Evolutionary conservation across 2,329 filamentous ascomycete genomes (phyloP).

Genomic region (Blastomyces parvus): DNA sequence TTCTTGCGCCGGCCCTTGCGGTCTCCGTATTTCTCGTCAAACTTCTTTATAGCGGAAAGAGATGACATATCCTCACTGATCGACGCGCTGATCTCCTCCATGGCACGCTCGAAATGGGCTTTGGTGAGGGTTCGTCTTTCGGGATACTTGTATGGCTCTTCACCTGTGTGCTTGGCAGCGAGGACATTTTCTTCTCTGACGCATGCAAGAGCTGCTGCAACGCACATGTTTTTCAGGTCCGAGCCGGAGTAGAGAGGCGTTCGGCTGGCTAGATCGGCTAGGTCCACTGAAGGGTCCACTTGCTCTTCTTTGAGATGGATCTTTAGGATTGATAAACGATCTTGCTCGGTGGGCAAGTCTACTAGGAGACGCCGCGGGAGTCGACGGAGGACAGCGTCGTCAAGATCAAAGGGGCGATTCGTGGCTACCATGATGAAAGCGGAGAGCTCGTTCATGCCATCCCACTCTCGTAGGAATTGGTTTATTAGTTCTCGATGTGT

Average conservation of each 20-base stretch:
- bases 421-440: conserved; percentile 98
- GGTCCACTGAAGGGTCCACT: conserved; percentile 33
- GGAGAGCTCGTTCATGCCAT: conserved; percentile 71
- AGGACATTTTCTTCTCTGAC: conserved; percentile 40
- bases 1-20: conserved; percentile 57
- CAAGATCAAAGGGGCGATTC: conserved; percentile 88
- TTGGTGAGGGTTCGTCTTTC: conserved; percentile 55
- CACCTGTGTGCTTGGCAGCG: conserved; percentile 28
- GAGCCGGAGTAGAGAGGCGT: conserved; percentile 45
- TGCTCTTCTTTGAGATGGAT: conserved; percentile 42
- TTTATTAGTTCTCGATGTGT: conserved; percentile 86
- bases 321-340: conserved; percentile 40
- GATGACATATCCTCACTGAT: conserved; percentile 90
- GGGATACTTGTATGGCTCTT: conserved; percentile 51
- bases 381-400: conserved; percentile 48
- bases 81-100: conserved; percentile 82
- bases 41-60: conserved; percentile 78
- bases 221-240: conserved; percentile 44
- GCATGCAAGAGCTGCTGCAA: conserved; percentile 42
- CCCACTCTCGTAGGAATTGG: conserved; percentile 94
- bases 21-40: conserved; percentile 91
- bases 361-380: conserved; percentile 42
- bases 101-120: conserved; percentile 73
- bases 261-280: conserved; percentile 35
- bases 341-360: conserved; percentile 39